Evolutionary conservation across 768 basidiomycete genomes (phyloP).

Genomic region (Hebeloma cylindrosporum): DNA sequence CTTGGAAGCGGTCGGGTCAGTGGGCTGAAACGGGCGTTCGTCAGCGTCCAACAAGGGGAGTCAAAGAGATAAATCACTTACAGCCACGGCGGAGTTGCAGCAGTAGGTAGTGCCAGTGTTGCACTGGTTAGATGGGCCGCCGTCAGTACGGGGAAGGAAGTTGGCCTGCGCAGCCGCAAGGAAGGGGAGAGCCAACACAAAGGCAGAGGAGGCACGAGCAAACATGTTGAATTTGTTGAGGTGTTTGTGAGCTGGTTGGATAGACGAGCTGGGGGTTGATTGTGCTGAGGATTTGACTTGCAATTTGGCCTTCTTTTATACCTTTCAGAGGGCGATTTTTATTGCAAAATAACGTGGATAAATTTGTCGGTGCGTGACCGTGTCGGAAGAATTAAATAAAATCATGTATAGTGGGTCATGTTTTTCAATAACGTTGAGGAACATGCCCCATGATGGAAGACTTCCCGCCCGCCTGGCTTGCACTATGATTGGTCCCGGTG

Average conservation of each 20-base stretch:
- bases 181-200: slow-evolving; percentile 20
- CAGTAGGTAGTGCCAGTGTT: slow-evolving; percentile 29
- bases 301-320: neutral
- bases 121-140: slow-evolving; percentile 18
- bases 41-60: neutral
- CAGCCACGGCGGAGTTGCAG: slow-evolving; percentile 24
- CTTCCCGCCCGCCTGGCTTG: too few species aligned
- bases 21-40: neutral
- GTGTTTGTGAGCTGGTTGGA: neutral
- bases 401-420: neutral
- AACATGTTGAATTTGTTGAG: slow-evolving; percentile 21
- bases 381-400: neutral
- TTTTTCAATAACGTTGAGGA: neutral
- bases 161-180: slow-evolving; percentile 22
- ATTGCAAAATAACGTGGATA: too few species aligned
- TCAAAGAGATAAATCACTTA: slow-evolving; percentile 4
- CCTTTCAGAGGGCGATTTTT: too few species aligned
- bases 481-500: too few species aligned
- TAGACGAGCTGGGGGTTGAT: slow-evolving; percentile 12
- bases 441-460: too few species aligned
- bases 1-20: neutral
- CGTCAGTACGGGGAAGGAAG: slow-evolving; percentile 6
- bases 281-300: slow-evolving; percentile 9
- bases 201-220: slow-evolving; percentile 21
- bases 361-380: too few species aligned